phyloP scores from a whole-genome alignment of 2,329 filamentous ascomycete genomes.

The Hymenoscyphus albidus region DNA sequence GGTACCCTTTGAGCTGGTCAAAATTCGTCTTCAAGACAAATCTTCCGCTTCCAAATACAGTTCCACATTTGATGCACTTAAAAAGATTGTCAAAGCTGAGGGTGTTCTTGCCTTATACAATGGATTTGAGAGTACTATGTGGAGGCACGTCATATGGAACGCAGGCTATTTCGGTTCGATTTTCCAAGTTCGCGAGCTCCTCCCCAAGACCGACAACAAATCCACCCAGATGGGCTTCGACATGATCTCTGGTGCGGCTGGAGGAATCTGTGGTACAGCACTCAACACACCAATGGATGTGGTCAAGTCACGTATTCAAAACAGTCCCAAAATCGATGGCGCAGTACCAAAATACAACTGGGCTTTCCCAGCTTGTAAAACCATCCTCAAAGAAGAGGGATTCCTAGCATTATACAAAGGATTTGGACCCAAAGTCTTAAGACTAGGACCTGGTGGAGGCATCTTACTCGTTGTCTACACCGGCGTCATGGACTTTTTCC shows the following conservation, averaged over 20 bases:
- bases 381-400: conserved; percentile 89
- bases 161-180: conserved; percentile 97
- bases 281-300: conserved; percentile 96
- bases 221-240: conserved; percentile 80
- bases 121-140: conserved; percentile 92
- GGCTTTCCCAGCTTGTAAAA: conserved; percentile 84
- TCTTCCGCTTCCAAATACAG: conserved; percentile 85
- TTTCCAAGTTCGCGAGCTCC: conserved; percentile 84
- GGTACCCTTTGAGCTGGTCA: conserved; percentile 96
- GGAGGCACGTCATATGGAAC: conserved; percentile 94
- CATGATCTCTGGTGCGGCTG: conserved; percentile 77
- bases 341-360: conserved; percentile 94
- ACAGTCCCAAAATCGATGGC: conserved; percentile 79
- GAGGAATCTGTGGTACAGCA: conserved; percentile 86
- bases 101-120: conserved; percentile 90
- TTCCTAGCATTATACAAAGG: conserved; percentile 94
- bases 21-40: conserved; percentile 96
- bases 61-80: conserved; percentile 74
- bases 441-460: conserved; percentile 60
- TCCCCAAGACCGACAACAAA: conserved; percentile 81
- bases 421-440: conserved; percentile 90
- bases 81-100: conserved; percentile 79
- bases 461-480: conserved; percentile 83
- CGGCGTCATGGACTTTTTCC: conserved; percentile 91
- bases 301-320: conserved; percentile 97